Base-by-base conservation (phyloP, 2,329 filamentous ascomycete species). In the Phoma sp. region DNA sequence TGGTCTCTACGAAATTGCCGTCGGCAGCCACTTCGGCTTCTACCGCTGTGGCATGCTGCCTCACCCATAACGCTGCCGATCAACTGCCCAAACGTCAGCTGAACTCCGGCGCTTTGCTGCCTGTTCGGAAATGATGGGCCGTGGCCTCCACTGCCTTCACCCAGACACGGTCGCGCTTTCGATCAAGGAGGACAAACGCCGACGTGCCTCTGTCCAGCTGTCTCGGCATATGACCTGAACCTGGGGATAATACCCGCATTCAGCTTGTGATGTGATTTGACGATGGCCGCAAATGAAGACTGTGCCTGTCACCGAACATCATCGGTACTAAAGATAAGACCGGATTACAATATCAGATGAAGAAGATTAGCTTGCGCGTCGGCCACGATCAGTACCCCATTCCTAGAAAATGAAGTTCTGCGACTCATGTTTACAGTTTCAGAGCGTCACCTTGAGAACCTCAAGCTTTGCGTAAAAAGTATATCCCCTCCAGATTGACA, bases 31-130 rank as follows among this genome's bases (percentile, higher is more conserved):
- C 24, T 23, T 55, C 57, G 46, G 53, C 57, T 52, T 47, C 55
- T 48, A 43, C 35, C 43, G 42, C 41, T 51, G 56, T 57, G 55
- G 38, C 47, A 48, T 54, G 25, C 45, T 38, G 39, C 41, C 52
- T 47, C 50, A 33, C 30, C 23, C 27, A 42, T 47, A 50, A 53
- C 44, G 47, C 57, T 53, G 60, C 55, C 48, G 60, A 66, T 65
- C 58, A 30, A 44, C 50, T 33, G 27, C 54, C 40, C 56, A 55
- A 33, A 59, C 41, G 48, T 58, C 59, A 65, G 56, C 60, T 61
- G 59, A 44, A 61, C 51, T 55, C 56, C 57, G 57, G 56, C 59
- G 56, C 51, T 57, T 48, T 41, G 30, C 39, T 40, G 52, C 52
- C 36, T 49, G 39, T 49, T 49, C 52, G 52, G 52, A 55, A 18